phyloP scores from a whole-genome alignment of 2,329 filamentous ascomycete species.

The Cladosporium sp. region DNA sequence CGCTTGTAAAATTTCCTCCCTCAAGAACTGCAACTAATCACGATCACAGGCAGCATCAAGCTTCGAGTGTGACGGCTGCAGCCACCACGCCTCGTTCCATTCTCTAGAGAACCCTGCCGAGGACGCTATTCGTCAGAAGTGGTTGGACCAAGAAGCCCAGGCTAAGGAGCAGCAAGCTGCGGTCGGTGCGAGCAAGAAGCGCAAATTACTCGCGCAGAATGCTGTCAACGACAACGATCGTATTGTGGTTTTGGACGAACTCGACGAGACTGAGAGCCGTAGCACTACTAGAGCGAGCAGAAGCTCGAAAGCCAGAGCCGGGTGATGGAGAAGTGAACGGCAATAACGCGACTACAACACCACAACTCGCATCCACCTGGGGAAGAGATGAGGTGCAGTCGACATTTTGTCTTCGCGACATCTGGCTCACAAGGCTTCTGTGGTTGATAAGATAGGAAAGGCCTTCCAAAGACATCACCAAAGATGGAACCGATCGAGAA shows the following conservation, averaged over 20 bases:
- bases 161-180: slow-evolving; percentile 20
- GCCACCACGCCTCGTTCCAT: slow-evolving; percentile 57
- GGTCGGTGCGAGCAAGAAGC: slow-evolving; percentile 23
- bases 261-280: not conserved
- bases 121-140: slow-evolving; percentile 48
- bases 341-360: not conserved
- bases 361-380: not conserved
- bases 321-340: not conserved
- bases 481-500: not conserved
- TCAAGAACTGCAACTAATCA: not conserved
- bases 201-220: slow-evolving; percentile 11
- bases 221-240: not conserved
- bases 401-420: not conserved
- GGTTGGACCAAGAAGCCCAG: slow-evolving; percentile 42
- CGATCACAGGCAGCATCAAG: slow-evolving; percentile 44
- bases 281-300: slow-evolving; percentile 20
- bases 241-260: slow-evolving; percentile 6
- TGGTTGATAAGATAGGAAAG: not conserved
- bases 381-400: not conserved
- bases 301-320: not conserved
- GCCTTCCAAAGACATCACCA: not conserved
- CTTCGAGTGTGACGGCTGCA: slow-evolving; percentile 58
- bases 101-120: slow-evolving; percentile 53
- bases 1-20: not conserved
- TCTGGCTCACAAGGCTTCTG: not conserved